A percentile compares a stretch with the other conserved stretches of the same genome.
Conservation (phyloP, 2,329 filamentous ascomycete genomes). For the Penicillium palitans region DNA sequence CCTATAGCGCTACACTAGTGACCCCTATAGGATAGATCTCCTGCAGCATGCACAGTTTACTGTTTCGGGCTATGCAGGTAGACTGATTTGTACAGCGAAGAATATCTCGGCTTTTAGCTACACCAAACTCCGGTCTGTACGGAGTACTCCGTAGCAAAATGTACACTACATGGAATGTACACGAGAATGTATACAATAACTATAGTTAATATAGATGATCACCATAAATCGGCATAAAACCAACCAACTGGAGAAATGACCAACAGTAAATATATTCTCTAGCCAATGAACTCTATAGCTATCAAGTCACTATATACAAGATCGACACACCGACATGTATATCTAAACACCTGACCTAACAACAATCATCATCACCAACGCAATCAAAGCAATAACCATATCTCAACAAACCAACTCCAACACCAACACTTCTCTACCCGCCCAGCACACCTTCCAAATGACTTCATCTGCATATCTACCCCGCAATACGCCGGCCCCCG, state of each 20-base stretch:
- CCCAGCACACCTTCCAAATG: neutral
- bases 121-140: neutral
- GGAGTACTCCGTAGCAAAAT: neutral
- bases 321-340: neutral
- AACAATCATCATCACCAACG: neutral
- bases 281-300: neutral
- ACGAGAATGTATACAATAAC: no score
- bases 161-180: neutral
- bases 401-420: neutral
- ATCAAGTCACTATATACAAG: neutral
- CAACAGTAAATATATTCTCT: neutral
- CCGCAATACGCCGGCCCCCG: neutral
- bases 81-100: constrained; percentile 1
- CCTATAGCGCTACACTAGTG: neutral
- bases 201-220: neutral
- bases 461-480: constrained; percentile 5
- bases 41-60: constrained; percentile 7
- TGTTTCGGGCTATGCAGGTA: constrained; percentile 6
- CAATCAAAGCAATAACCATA: neutral
- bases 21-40: constrained; percentile 10
- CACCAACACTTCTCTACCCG: neutral
- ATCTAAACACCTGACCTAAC: neutral
- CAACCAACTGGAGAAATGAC: neutral
- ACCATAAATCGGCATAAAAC: neutral
- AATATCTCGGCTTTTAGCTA: no score